These are phyloP conservation scores for Harringtonia aguacate DNA, from an alignment of 2,329 filamentous ascomycete genomes.

Conservation along the genomic window DNA sequence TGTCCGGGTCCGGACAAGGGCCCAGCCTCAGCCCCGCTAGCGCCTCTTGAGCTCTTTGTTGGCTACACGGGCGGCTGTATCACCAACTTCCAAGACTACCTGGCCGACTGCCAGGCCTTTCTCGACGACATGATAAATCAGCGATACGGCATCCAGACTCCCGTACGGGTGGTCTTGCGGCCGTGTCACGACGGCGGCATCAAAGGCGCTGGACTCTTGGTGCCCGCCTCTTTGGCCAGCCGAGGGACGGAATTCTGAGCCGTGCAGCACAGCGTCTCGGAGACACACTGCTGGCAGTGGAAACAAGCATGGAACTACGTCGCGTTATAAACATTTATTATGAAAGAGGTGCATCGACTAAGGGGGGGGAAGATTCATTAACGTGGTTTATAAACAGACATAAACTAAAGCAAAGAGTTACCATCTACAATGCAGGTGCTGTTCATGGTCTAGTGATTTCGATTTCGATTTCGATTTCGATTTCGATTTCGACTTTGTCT, in stretches of 20 bases:
- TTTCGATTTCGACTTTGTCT: background rate
- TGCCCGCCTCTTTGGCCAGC: constrained; percentile 25
- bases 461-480: no score
- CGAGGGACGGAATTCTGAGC: background rate
- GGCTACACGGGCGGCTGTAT: constrained; percentile 76
- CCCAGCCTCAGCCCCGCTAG: constrained; percentile 4
- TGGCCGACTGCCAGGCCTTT: constrained; percentile 57
- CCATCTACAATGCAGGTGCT: no score
- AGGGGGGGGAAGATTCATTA: no score
- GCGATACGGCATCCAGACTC: constrained; percentile 22
- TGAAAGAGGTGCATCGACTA: no score
- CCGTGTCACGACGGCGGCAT: constrained; percentile 53
- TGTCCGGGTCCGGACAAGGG: no score
- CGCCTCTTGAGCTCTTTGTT: constrained; percentile 50
- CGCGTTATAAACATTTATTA: no score
- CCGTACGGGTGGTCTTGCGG: constrained; percentile 35
- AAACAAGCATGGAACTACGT: no score
- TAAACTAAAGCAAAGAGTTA: background rate
- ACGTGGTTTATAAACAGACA: no score
- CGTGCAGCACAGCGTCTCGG: no score
- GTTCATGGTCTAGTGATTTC: no score
- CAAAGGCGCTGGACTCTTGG: constrained; percentile 50
- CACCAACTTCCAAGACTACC: constrained; percentile 65
- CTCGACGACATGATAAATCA: constrained; percentile 43
- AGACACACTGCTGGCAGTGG: no score